Percentiles rank a stretch among this genome's conserved stretches.
Evolutionary conservation across 768 basidiomycete genomes (phyloP).

Genomic region (Auricularia heimuer): DNA sequence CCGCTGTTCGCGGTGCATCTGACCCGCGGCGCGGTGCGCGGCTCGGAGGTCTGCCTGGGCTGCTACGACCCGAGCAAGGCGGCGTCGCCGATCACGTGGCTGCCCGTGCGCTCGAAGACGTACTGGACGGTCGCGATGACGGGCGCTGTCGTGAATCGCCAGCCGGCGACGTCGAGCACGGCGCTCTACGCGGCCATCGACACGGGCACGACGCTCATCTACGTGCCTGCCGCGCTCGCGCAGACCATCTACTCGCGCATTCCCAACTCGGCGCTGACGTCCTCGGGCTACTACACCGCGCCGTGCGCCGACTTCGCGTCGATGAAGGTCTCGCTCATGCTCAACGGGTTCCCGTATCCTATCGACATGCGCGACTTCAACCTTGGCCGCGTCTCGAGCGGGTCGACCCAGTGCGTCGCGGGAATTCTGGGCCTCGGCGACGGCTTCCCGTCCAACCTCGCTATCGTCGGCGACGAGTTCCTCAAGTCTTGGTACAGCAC

Average conservation of each 20-base stretch:
- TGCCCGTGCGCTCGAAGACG: constrained; percentile 36
- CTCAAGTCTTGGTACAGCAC: constrained; percentile 59
- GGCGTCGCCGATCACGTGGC: constrained; percentile 27
- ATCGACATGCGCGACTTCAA: constrained; percentile 46
- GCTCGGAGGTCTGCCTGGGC: constrained; percentile 43
- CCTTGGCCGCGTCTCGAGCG: constrained; percentile 31
- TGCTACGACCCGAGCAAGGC: constrained; percentile 32
- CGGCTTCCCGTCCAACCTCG: constrained; percentile 41
- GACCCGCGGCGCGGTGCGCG: constrained; percentile 28
- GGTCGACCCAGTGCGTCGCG: constrained; percentile 39
- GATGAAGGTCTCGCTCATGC: constrained; percentile 31
- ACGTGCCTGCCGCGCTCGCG: constrained; percentile 38
- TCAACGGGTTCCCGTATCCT: constrained; percentile 32
- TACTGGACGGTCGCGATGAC: constrained; percentile 52
- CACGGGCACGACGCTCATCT: constrained; percentile 58
- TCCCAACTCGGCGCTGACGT: constrained; percentile 33
- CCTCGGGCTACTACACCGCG: constrained; percentile 41
- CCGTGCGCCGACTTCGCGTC: constrained; percentile 32
- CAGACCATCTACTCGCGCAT: constrained; percentile 45
- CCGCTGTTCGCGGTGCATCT: constrained; percentile 54
- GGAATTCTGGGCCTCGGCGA: constrained; percentile 39
- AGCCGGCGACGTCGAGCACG: constrained; percentile 12
- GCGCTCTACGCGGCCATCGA: constrained; percentile 43
- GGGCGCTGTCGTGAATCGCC: constrained; percentile 28
- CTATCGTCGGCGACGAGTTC: constrained; percentile 56